Evolutionary conservation across 495 filamentous ascomycete genomes (phyloP).

Genomic region (Paragyromitra xinjiangensis): DNA sequence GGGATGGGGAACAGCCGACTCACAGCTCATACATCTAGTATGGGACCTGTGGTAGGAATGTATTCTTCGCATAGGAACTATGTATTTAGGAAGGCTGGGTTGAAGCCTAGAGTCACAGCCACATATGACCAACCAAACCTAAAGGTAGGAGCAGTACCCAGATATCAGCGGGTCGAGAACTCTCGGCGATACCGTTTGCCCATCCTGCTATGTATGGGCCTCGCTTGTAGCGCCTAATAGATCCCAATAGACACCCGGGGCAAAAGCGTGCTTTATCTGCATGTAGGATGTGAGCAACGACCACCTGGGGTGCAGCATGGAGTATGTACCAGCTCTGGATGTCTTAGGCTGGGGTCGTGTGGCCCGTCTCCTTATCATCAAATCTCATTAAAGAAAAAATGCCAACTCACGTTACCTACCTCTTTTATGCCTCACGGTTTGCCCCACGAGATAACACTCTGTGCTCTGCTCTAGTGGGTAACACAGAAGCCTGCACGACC

Average conservation of each 20-base stretch:
- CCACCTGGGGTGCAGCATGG: not conserved
- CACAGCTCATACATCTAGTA: too few relatives aligned
- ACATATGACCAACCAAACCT: not conserved
- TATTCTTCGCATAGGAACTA: not conserved
- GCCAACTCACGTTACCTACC: not conserved
- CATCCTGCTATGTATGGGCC: too few relatives aligned
- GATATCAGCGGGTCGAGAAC: not conserved
- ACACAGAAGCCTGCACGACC: not conserved
- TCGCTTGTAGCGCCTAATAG: not conserved
- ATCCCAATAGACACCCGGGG: not conserved
- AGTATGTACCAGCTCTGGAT: not conserved
- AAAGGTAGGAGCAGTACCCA: not conserved
- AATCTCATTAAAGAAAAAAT: not conserved
- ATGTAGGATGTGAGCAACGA: not conserved
- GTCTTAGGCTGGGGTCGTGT: not conserved
- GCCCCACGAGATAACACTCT: not conserved
- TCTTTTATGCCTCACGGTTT: constrained; percentile 4
- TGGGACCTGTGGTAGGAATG: too few relatives aligned
- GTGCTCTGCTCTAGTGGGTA: not conserved
- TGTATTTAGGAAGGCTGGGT: not conserved
- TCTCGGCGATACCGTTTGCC: too few relatives aligned
- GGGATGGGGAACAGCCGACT: too few relatives aligned
- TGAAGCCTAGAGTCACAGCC: not conserved
- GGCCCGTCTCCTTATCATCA: not conserved
- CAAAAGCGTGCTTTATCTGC: not conserved